These are phyloP conservation scores for Leptomonas seymouri DNA, from an alignment of 208 protist genomes.

Conservation along the genomic window DNA sequence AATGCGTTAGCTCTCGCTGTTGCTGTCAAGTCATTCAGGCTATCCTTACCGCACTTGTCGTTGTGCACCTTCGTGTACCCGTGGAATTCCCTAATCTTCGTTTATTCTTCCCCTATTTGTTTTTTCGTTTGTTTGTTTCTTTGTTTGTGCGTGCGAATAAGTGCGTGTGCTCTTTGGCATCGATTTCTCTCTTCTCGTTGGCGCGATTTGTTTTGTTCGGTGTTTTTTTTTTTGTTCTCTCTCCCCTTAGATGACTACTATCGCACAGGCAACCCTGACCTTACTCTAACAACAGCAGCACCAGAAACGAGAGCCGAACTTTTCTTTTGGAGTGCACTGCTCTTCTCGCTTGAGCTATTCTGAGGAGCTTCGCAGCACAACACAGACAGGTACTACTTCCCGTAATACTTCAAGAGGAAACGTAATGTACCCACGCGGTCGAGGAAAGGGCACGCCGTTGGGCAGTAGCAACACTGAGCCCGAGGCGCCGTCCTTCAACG, in stretches of 20 bases:
- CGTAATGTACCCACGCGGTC: conserved; percentile 15
- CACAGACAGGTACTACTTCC: too few species aligned
- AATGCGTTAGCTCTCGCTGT: neutral
- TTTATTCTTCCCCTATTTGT: neutral
- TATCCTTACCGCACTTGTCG: neutral
- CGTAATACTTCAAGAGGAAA: too few species aligned
- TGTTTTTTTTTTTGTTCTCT: conserved; percentile 9
- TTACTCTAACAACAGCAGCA: too few species aligned
- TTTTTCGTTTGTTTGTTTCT: conserved; percentile 2
- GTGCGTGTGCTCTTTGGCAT: neutral
- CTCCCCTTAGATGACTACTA: too few species aligned
- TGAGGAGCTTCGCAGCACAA: too few species aligned
- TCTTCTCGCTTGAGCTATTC: neutral
- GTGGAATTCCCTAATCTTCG: neutral
- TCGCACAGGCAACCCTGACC: too few species aligned
- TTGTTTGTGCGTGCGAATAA: neutral
- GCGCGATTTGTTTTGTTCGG: neutral
- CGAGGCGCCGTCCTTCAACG: conserved; percentile 3
- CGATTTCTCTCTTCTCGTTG: neutral
- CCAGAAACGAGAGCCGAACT: neutral
- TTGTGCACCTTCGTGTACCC: neutral
- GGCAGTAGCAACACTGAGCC: conserved; percentile 14
- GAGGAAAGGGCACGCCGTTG: conserved; percentile 17
- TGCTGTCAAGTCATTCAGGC: neutral
- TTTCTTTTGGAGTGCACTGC: neutral